A percentile compares a stretch with the other conserved stretches of the same genome.
Conservation (phyloP, 345 rosid genomes). For the Eucalyptus microcorys region DNA sequence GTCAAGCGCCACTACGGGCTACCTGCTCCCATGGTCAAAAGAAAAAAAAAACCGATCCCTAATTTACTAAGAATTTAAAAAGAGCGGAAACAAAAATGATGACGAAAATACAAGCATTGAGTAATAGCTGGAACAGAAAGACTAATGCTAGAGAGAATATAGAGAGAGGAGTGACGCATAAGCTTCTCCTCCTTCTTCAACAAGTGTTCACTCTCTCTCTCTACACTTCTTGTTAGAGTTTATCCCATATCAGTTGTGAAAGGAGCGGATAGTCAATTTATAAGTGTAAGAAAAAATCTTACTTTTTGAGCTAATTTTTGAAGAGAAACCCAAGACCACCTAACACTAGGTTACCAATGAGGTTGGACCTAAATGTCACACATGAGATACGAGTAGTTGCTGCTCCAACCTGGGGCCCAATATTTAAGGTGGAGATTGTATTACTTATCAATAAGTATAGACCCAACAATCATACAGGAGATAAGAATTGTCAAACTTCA, state of each 20-base stretch:
- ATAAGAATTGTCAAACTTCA: too few relatives aligned
- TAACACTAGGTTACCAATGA: too few relatives aligned
- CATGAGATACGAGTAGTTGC: too few relatives aligned
- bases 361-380: too few relatives aligned
- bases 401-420: too few relatives aligned
- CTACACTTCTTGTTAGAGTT: neutral
- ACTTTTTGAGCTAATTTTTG: too few relatives aligned
- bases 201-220: neutral
- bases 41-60: neutral
- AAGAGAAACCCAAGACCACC: too few relatives aligned
- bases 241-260: too few relatives aligned
- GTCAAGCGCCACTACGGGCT: neutral
- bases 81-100: neutral
- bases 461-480: too few relatives aligned
- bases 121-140: neutral
- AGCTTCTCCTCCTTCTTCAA: neutral
- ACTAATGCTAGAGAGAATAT: neutral
- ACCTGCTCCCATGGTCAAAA: neutral
- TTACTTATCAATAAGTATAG: too few relatives aligned
- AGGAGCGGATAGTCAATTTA: rapidly evolving
- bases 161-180: neutral
- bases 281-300: too few relatives aligned
- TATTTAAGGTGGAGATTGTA: too few relatives aligned
- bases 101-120: neutral
- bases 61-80: neutral